phyloP scores from a whole-genome alignment of 108 stramenopile species.

The Cylindrotheca closterium region DNA sequence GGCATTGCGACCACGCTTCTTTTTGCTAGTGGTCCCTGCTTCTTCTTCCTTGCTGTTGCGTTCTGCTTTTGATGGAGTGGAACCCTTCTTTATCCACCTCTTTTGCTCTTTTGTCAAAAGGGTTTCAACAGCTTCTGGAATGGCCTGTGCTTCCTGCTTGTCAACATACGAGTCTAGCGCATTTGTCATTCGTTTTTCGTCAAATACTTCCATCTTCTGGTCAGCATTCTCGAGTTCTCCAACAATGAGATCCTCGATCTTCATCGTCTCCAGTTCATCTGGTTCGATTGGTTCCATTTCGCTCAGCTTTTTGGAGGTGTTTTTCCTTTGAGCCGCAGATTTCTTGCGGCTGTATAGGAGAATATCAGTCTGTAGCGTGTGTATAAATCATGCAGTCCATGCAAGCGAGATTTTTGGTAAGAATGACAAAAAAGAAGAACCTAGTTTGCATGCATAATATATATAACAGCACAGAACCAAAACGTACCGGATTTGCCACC shows the following conservation, averaged over 20 bases:
- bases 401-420: no score
- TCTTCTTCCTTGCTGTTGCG: neutral
- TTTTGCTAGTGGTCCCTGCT: neutral
- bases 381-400: neutral
- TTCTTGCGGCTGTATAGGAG: conserved; percentile 78
- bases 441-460: neutral
- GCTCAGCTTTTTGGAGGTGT: conserved; percentile 2
- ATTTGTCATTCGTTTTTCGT: conserved; percentile 51
- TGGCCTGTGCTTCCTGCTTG: conserved; percentile 64
- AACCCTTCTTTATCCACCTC: conserved; percentile 28
- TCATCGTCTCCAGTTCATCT: conserved; percentile 76
- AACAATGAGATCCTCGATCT: conserved; percentile 83
- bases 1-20: neutral
- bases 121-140: conserved; percentile 56
- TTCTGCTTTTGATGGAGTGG: conserved; percentile 9
- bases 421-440: neutral
- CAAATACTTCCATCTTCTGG: conserved; percentile 68
- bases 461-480: neutral
- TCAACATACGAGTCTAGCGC: conserved; percentile 91
- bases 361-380: conserved; percentile 55
- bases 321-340: neutral
- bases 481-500: conserved; percentile 79
- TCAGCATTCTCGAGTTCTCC: conserved; percentile 65
- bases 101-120: conserved; percentile 52
- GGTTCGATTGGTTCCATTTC: conserved; percentile 65